These are phyloP conservation scores for Mycena galopus DNA, from an alignment of 768 basidiomycete genomes.

Conservation along the genomic window DNA sequence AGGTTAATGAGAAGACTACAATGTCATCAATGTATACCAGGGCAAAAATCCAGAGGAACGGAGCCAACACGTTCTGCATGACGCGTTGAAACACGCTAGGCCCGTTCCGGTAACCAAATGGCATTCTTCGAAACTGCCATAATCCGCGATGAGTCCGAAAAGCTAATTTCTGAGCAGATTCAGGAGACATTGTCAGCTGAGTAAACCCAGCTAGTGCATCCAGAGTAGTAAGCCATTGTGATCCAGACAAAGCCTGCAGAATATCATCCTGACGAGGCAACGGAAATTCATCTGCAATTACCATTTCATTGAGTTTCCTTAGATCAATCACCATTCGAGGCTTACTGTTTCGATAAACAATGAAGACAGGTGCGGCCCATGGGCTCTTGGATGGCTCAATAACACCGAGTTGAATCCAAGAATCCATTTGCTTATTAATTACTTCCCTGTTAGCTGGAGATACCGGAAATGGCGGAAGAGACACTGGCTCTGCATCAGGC, in stretches of 20 bases:
- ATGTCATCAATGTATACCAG: constrained; percentile 60
- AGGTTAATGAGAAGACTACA: no score
- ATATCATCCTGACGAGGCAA: constrained; percentile 42
- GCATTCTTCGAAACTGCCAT: constrained; percentile 57
- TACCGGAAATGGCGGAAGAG: constrained; percentile 39
- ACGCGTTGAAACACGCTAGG: constrained; percentile 56
- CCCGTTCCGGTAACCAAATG: constrained; percentile 52
- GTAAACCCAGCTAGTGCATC: constrained; percentile 56
- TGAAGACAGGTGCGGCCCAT: constrained; percentile 48
- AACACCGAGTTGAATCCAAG: constrained; percentile 50
- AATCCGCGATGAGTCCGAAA: constrained; percentile 56
- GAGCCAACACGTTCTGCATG: constrained; percentile 53
- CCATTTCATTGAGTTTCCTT: constrained; percentile 38
- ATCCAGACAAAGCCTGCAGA: constrained; percentile 47
- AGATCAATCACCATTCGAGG: constrained; percentile 52
- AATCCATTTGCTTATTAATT: constrained; percentile 44
- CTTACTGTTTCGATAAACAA: constrained; percentile 54
- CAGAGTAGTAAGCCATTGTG: no score
- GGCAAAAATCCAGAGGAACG: constrained; percentile 53
- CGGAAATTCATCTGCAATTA: constrained; percentile 42
- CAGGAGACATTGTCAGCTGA: constrained; percentile 47
- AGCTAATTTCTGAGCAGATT: constrained; percentile 49
- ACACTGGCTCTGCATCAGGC: constrained; percentile 42
- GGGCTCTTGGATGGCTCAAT: constrained; percentile 57
- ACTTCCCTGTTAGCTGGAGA: constrained; percentile 47